phyloP scores from a whole-genome alignment of 805 yeast species.

The Kodamaea neixiangensis region DNA sequence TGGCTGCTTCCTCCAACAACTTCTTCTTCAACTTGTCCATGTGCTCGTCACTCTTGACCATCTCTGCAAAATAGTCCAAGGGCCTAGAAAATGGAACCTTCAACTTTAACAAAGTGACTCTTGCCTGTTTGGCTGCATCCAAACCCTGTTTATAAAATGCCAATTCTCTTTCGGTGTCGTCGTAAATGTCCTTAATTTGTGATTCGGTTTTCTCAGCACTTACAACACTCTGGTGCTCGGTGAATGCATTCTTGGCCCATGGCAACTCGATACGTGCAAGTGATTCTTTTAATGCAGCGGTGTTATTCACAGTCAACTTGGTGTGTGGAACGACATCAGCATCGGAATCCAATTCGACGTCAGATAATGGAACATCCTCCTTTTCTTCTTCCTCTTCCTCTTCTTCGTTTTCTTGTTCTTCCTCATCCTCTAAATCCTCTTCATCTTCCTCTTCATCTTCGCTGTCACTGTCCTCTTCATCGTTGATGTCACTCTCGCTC shows the following conservation, averaged over 20 bases:
- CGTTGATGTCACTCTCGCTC: constrained; percentile 43
- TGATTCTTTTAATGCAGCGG: constrained; percentile 74
- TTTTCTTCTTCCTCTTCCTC: constrained; percentile 64
- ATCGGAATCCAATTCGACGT: constrained; percentile 89
- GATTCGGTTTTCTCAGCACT: constrained; percentile 61
- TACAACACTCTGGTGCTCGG: constrained; percentile 78
- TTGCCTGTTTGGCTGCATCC: constrained; percentile 75
- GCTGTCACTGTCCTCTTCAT: constrained; percentile 41
- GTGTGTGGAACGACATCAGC: constrained; percentile 94
- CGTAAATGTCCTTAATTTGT: constrained; percentile 82
- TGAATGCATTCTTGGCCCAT: constrained; percentile 66
- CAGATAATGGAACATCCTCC: constrained; percentile 85
- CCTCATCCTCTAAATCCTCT: constrained; percentile 58
- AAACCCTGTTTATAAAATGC: constrained; percentile 95
- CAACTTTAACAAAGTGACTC: constrained; percentile 62
- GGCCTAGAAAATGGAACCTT: constrained; percentile 92
- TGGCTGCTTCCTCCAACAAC: constrained; percentile 74
- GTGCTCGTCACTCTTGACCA: constrained; percentile 97
- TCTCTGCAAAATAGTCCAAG: constrained; percentile 94
- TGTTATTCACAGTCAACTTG: constrained; percentile 84
- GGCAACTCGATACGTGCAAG: constrained; percentile 68
- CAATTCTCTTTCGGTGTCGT: constrained; percentile 93
- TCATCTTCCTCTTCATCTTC: constrained; percentile 53
- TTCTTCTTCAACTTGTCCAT: constrained; percentile 90
- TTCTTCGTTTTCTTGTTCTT: constrained; percentile 64